These are phyloP conservation scores for Sisymbrium altissimum DNA, from an alignment of 345 rosid genomes.

Conservation along the genomic window DNA sequence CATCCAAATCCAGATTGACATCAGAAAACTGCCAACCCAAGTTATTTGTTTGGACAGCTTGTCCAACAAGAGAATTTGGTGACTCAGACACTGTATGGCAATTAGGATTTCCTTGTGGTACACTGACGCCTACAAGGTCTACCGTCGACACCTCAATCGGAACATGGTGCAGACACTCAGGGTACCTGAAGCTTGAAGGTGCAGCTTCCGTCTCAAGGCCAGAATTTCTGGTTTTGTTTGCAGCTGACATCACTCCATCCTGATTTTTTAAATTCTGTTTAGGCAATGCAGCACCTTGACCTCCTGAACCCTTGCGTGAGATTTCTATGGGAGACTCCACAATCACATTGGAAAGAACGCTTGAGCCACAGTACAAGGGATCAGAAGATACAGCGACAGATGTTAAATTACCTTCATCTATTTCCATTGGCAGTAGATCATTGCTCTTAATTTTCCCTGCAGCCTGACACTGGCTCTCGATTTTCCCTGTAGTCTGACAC, in stretches of 20 bases:
- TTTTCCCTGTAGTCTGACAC: conserved; percentile 25
- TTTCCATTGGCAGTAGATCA: conserved; percentile 26
- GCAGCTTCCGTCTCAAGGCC: conserved; percentile 34
- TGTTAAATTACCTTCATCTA: conserved; percentile 29
- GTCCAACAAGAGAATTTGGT: conserved; percentile 35
- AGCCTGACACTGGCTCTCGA: conserved; percentile 25
- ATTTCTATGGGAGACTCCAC: conserved; percentile 30
- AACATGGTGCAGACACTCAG: conserved; percentile 36
- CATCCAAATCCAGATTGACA: conserved; percentile 32
- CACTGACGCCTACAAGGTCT: conserved; percentile 22
- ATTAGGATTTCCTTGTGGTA: conserved; percentile 28
- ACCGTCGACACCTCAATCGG: conserved; percentile 28
- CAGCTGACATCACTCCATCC: conserved; percentile 36
- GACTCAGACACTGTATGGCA: conserved; percentile 25
- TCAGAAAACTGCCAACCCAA: conserved; percentile 40
- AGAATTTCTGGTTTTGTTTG: conserved; percentile 23
- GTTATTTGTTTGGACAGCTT: conserved; percentile 25
- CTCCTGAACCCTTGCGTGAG: conserved; percentile 25
- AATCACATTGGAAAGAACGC: conserved; percentile 29
- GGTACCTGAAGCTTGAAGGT: conserved; percentile 34
- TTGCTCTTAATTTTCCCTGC: conserved; percentile 29
- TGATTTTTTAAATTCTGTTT: conserved; percentile 30
- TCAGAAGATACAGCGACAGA: conserved; percentile 37
- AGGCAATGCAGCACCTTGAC: conserved; percentile 17
- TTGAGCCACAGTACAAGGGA: conserved; percentile 27